Base-by-base conservation (phyloP, 1,139 yeast species). In the Diutina siamensis region DNA sequence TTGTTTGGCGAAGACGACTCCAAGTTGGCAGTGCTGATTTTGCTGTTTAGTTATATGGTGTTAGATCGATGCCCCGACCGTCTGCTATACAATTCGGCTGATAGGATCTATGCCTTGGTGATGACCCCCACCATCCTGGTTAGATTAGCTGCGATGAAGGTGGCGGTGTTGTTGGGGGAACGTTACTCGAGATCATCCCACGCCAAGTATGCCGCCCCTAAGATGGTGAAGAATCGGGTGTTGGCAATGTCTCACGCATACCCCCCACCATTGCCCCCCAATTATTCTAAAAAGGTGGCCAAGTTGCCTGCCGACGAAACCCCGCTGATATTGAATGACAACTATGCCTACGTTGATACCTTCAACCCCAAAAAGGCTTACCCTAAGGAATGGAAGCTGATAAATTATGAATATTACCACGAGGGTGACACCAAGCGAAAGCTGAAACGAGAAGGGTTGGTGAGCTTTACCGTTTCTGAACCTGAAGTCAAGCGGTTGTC, bases 61-160 rank as follows among this genome's bases (percentile, higher is more conserved):
- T 64, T 88, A 45, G 86, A 81, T 41, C 79, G 84, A 53, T 83
- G 94, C 50, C 70, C 80, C 21, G 80, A 81, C 54, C 71, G 86
- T 50, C 72, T 73, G 46, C 69, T 86, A 17, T 89, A 85, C 60
- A 68, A 80, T 18, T 80, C 89, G 33, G 66, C 76, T 42, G 84
- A 83, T 48, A 68, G 82, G 46, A 68, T 88, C 48, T 76, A 72
- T 50, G 70, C 70, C 44, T 65, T 89, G 52, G 58, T 88, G 46
- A 75, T 74, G 49, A 72, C 83, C 15, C 76, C 80, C 2, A 76
- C 83, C 8, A 64, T 83, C 32, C 71, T 71, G 35, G 74, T 87
- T 8, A 71, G 82, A 48, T 65, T 81, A 44, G 69, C 76, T 5
- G 81, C 88, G 0, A 63, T 87, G 55, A 77, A 74, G 49, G 78